Conservation (phyloP, 2,329 filamentous ascomycete genomes). For the Aspergillus piperis region DNA sequence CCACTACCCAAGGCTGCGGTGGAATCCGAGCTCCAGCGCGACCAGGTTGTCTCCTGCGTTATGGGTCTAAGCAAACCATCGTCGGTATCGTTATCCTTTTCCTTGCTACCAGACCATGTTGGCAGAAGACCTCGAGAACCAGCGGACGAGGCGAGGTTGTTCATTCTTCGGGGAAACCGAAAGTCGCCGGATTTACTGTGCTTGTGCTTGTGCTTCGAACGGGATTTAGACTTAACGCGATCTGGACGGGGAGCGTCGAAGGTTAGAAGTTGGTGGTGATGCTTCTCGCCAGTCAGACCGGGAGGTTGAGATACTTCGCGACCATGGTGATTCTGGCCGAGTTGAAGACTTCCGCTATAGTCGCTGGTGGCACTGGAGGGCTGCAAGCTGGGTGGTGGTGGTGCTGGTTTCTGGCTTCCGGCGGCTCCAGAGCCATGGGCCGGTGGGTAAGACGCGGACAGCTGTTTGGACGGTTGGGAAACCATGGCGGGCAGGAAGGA, state of each 20-base stretch:
- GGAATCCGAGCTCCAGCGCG: conserved; percentile 38
- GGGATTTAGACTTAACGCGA: conserved; percentile 8
- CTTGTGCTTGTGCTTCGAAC: conserved; percentile 28
- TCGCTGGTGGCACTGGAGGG: conserved; percentile 17
- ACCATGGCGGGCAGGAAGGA: conserved; percentile 16
- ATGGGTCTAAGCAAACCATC: conserved; percentile 33
- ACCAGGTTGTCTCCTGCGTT: conserved; percentile 34
- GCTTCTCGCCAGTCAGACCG: conserved; percentile 15
- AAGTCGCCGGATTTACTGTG: conserved; percentile 35
- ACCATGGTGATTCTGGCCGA: conserved; percentile 12
- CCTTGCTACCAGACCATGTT: conserved; percentile 31
- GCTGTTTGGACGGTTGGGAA: conserved; percentile 16
- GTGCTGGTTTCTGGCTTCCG: conserved; percentile 14
- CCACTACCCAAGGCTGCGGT: conserved; percentile 25
- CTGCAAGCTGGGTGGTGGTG: conserved; percentile 15
- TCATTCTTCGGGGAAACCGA: conserved; percentile 37
- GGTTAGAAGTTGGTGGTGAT: conserved; percentile 20
- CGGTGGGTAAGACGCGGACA: conserved; percentile 24
- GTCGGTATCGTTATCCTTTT: conserved; percentile 35
- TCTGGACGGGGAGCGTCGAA: conserved; percentile 22
- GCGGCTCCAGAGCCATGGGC: conserved; percentile 27
- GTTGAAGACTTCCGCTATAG: background rate
- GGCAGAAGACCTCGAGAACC: conserved; percentile 34
- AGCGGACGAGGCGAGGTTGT: conserved; percentile 32
- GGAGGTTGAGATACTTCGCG: conserved; percentile 1